Evolutionary conservation across 305 asterid species (phyloP).

Genomic region (Solanum hybrid): DNA sequence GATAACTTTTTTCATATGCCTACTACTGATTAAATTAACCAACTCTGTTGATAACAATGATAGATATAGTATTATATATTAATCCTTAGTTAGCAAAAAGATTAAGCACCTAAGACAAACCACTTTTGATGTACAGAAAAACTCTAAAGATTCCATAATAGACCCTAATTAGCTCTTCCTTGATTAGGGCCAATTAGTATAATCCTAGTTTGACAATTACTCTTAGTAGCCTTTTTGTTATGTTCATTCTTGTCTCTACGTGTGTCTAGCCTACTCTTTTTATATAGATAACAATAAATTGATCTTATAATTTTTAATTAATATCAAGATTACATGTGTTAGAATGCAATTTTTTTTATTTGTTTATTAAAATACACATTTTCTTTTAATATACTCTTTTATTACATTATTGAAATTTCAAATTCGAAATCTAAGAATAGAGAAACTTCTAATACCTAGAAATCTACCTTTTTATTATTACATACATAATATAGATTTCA

Average conservation of each 20-base stretch:
- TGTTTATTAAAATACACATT: background rate
- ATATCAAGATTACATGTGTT: background rate
- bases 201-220: conserved; percentile 11
- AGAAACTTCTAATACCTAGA: background rate
- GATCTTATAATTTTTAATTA: background rate
- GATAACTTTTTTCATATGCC: background rate
- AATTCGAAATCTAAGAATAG: background rate
- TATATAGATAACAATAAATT: background rate
- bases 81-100: conserved; percentile 3
- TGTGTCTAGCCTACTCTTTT: background rate
- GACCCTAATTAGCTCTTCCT: background rate
- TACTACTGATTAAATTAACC: background rate
- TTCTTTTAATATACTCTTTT: background rate
- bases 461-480: background rate
- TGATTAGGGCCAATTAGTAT: background rate
- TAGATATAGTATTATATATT: background rate
- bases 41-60: background rate
- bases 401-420: background rate
- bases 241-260: background rate
- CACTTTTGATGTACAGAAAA: conserved; percentile 7
- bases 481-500: background rate
- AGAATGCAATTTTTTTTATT: background rate
- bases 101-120: conserved; percentile 6
- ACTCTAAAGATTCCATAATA: conserved; percentile 4
- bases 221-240: background rate